Evolutionary conservation across 139 green algal genomes (phyloP).

Genomic region (Tetradesmus obliquus): DNA sequence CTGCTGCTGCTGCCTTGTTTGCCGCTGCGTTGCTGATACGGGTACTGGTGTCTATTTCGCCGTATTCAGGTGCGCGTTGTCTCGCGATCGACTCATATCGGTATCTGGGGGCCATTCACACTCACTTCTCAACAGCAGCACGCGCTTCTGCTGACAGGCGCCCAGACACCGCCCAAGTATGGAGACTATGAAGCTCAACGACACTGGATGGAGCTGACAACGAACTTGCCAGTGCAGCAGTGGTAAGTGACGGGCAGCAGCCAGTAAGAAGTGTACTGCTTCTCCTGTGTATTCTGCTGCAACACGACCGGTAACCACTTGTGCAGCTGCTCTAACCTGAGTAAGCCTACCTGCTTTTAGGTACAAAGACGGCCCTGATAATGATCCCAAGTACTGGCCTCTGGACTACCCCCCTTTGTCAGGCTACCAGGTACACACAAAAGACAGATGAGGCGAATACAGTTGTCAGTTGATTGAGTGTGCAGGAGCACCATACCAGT

Average conservation of each 20-base stretch:
- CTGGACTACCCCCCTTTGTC: constrained; percentile 98
- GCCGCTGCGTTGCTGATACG: constrained; percentile 73
- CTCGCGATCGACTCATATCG: background rate
- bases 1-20: background rate
- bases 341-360: constrained; percentile 11
- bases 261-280: background rate
- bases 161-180: constrained; percentile 79
- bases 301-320: background rate
- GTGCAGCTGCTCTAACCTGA: background rate
- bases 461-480: background rate
- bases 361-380: constrained; percentile 53
- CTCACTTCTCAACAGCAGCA: background rate
- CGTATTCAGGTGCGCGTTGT: constrained; percentile 80
- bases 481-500: background rate
- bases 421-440: constrained; percentile 85
- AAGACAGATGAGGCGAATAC: background rate
- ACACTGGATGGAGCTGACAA: constrained; percentile 99
- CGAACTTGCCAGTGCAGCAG: constrained; percentile 75
- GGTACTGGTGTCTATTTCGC: constrained; percentile 71
- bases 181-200: constrained; percentile 99
- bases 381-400: constrained; percentile 86
- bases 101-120: background rate
- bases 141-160: background rate
- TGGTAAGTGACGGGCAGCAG: constrained; percentile 75
- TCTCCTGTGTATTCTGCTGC: background rate